Conservation (phyloP, 768 basidiomycete genomes). For the Leucosporidium scottii region DNA sequence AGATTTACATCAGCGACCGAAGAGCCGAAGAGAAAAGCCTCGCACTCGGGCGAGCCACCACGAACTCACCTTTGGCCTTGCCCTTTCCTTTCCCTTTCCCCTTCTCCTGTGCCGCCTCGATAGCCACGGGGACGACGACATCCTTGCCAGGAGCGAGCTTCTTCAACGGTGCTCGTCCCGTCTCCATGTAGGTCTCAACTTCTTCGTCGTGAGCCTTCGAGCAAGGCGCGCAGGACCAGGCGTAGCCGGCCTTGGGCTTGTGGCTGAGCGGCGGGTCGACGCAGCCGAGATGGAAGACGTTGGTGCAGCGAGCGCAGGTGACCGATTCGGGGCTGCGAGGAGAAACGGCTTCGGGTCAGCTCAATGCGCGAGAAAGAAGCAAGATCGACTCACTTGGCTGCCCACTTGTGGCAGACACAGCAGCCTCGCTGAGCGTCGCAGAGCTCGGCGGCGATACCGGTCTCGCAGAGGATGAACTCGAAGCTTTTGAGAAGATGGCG, state of each 20-base stretch:
- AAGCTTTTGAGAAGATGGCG: conserved; percentile 71
- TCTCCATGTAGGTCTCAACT: conserved; percentile 37
- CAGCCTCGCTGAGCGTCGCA: conserved; percentile 80
- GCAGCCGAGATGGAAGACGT: conserved; percentile 89
- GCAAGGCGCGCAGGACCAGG: conserved; percentile 95
- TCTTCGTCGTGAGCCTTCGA: conserved; percentile 66
- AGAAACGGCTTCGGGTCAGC: conserved; percentile 23
- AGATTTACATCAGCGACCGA: not conserved
- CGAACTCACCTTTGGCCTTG: conserved; percentile 9
- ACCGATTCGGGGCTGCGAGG: conserved; percentile 66
- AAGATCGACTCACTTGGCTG: conserved; percentile 60
- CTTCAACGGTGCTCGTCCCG: conserved; percentile 8
- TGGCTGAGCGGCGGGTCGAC: conserved; percentile 81
- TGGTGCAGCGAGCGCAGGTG: conserved; percentile 84
- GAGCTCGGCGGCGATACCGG: conserved; percentile 82
- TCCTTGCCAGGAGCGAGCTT: not conserved
- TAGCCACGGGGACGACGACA: conserved; percentile 1
- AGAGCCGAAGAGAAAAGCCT: too few relatives aligned
- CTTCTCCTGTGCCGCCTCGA: conserved; percentile 1
- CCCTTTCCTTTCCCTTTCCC: conserved; percentile 14
- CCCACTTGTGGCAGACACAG: conserved; percentile 79
- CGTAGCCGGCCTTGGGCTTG: conserved; percentile 92
- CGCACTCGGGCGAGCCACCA: too few relatives aligned
- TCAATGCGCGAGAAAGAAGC: not conserved
- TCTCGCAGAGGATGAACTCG: conserved; percentile 91